Evolutionary conservation across 495 filamentous ascomycete species (phyloP), one percentile per base, ranked within the genome.

Genomic region (Aspergillus steynii): DNA sequence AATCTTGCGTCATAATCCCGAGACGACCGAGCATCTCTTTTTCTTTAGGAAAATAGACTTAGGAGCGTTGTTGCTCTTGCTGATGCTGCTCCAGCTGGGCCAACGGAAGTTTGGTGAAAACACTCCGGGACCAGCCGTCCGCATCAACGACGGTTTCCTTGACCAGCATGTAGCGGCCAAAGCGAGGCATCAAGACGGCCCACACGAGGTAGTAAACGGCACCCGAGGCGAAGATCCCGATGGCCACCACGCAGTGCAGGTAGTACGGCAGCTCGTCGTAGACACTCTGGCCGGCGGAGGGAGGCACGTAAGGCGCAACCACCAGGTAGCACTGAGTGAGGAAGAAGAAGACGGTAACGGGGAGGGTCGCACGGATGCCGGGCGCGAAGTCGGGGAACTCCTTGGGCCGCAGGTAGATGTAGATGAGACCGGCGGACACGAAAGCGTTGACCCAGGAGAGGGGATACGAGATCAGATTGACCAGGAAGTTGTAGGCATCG

Each of bases 291-390:
- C 82, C 86, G 0, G 71, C 81, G 10, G 75, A 78, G 0, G 87
- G 87, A 4, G 87, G 86, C 46, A 85, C 84, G 78, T 87, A 90
- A 5, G 87, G 86, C 61, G 86, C 86, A 25, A 86, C 71, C 6
- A 88, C 71, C 50, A 86, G 71, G 68, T 86, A 89, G 2, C 86
- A 50, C 32, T 88, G 81, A 3, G 85, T 78, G 9, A 85, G 61
- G 56, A 85, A 81, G 65, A 81, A 83, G 47, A 89, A 78, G 58
- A 84, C 71, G 29, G 82, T 80, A 25, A 88, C 82, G 56, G 70
- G 71, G 14, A 71, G 63, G 2, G 68, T 72, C 1, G 70, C 73
- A 14, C 71, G 72, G 52, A 79, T 73, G 1, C 69, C 68, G 1
- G 76, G 74, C 1, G 63, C 34, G 71, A 72, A 79, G 61, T 70